phyloP scores from a whole-genome alignment of 2,329 filamentous ascomycete species.

The Eurotiales sp. region DNA sequence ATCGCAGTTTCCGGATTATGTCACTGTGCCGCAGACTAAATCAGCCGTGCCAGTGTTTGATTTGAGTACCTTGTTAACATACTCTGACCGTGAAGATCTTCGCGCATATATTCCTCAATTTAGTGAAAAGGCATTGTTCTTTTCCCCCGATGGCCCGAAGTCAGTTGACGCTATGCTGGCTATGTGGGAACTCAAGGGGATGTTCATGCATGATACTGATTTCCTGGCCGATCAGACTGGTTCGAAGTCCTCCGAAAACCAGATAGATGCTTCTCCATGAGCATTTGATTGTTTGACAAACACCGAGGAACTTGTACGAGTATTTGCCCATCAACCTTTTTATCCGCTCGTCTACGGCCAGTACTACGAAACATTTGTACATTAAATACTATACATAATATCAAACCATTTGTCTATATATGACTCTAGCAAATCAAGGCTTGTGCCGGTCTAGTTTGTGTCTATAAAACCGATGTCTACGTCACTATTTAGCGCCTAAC shows the following conservation, averaged over 20 bases:
- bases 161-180: constrained; percentile 31
- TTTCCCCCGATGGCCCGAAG: constrained; percentile 27
- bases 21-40: constrained; percentile 26
- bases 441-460: constrained; percentile 4
- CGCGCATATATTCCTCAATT: constrained; percentile 26
- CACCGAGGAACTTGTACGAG: too few species aligned
- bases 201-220: constrained; percentile 19
- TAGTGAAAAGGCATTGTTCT: constrained; percentile 31
- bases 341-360: too few species aligned
- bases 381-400: not conserved
- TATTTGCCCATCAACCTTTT: too few species aligned
- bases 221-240: not conserved
- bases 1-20: constrained; percentile 22
- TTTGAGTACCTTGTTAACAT: constrained; percentile 29
- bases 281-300: too few species aligned
- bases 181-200: constrained; percentile 39
- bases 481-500: constrained; percentile 27
- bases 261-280: not conserved
- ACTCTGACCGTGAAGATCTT: constrained; percentile 28
- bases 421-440: not conserved
- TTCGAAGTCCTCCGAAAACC: not conserved
- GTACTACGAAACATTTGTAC: too few species aligned
- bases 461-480: not conserved
- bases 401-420: constrained; percentile 9
- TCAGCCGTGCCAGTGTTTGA: constrained; percentile 37